Percentiles rank a stretch among this genome's conserved stretches.
phyloP scores from a whole-genome alignment of 2,329 filamentous ascomycete species.

The Sarocladium brachiariae region DNA sequence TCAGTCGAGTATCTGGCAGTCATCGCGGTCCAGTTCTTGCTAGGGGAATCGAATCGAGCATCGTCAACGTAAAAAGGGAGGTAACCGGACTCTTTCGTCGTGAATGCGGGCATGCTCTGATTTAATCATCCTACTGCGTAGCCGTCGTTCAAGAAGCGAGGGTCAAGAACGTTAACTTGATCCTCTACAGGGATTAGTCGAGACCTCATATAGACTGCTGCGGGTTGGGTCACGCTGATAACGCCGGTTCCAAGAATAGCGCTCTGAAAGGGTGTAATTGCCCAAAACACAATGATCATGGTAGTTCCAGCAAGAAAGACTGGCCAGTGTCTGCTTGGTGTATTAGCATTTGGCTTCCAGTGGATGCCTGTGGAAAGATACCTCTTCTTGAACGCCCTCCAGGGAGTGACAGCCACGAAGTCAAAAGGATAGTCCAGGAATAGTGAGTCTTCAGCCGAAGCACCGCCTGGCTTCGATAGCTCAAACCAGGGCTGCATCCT shows the following conservation, averaged over 20 bases:
- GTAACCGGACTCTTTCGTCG: conserved; percentile 32
- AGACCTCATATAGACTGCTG: conserved; percentile 10
- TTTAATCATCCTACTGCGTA: conserved; percentile 41
- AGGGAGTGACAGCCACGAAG: conserved; percentile 26
- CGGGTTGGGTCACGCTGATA: conserved; percentile 17
- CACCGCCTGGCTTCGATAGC: conserved; percentile 39
- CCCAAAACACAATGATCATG: conserved; percentile 47
- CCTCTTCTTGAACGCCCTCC: conserved; percentile 21
- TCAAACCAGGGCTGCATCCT: conserved; percentile 55
- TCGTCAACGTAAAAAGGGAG: conserved; percentile 32
- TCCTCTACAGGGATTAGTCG: conserved; percentile 16
- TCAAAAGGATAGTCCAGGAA: conserved; percentile 45
- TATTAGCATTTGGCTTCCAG: not conserved
- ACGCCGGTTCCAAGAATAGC: conserved; percentile 40
- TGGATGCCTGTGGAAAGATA: conserved; percentile 25
- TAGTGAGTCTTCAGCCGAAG: conserved; percentile 36
- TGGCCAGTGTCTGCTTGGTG: conserved; percentile 40
- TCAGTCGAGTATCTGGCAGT: conserved; percentile 29
- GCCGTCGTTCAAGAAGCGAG: conserved; percentile 33
- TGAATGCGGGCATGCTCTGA: conserved; percentile 37
- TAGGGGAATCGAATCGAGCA: not conserved
- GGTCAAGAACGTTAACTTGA: conserved; percentile 21
- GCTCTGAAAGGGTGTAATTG: conserved; percentile 47
- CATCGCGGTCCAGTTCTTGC: conserved; percentile 21
- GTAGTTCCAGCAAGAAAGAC: conserved; percentile 40